Base-by-base conservation (phyloP, 2,329 filamentous ascomycete genomes). In the Neophaeococcomyces mojaviensis region DNA sequence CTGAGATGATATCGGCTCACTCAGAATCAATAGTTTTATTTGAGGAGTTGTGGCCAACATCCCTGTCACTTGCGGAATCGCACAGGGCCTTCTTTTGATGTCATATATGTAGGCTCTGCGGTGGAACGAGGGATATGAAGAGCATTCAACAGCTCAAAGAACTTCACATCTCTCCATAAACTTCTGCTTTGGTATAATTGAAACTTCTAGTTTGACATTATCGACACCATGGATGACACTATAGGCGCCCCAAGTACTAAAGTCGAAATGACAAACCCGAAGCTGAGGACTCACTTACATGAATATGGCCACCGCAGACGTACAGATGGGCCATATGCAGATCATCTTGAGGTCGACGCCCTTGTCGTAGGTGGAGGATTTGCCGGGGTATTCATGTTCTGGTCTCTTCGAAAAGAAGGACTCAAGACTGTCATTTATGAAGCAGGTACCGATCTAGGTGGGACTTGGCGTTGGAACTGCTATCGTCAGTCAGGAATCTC, bases 341-440 rank as follows among this genome's bases (percentile, higher is more conserved):
- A 44, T 36, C 12, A 43, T 44, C 16, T 44, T 3, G 47, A 44
- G 22, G 39, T 49, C 22, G 44, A 49, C 12, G 45, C 58, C 34
- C 49, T 59, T 20, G 48, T 55, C 32, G 51, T 62, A 5, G 61
- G 61, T 22, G 59, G 57, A 5, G 59, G 60, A 2, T 58, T 60
- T 39, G 51, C 68, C 30, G 73, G 73, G 15, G 59, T 74, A 19
- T 76, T 71, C 46, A 68, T 70, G 60, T 68, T 78, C 20, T 70
- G 77, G 51, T 68, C 69, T 0, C 65, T 77, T 7, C 70, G 73
- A 2, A 69, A 76, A 8, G 63, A 65, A 4, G 76, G 75, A 1
- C 58, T 71, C 24, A 70, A 69, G 5, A 61, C 65, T 1, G 64
- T 68, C 18, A 64, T 79, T 12, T 73, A 71, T 50, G 77, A 81